phyloP scores from a whole-genome alignment of 1,284 basidiomycete genomes.

The Anthracocystis walkeri region DNA sequence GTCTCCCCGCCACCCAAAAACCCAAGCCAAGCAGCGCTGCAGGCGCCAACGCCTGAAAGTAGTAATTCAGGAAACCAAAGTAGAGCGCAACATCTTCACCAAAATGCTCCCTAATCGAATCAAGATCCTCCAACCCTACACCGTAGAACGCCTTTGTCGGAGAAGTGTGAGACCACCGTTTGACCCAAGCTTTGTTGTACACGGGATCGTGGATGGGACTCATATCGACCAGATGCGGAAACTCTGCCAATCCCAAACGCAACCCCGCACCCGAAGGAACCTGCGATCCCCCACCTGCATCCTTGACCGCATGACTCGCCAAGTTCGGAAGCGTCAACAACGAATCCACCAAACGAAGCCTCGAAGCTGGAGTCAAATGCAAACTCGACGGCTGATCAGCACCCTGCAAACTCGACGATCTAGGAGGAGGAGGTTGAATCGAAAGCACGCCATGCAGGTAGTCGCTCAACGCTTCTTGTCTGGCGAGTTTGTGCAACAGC shows the following conservation, averaged over 20 bases:
- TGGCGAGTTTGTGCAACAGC: conserved; percentile 32
- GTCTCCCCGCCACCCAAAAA: conserved; percentile 56
- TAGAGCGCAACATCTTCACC: conserved; percentile 69
- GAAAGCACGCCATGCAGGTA: conserved; percentile 62
- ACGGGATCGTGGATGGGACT: conserved; percentile 62
- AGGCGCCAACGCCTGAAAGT: conserved; percentile 61
- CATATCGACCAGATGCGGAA: conserved; percentile 65
- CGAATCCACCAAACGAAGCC: conserved; percentile 57
- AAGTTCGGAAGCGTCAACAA: conserved; percentile 51
- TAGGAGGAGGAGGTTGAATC: conserved; percentile 33
- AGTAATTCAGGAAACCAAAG: conserved; percentile 67
- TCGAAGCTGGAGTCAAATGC: conserved; percentile 52
- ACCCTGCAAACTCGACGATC: conserved; percentile 33
- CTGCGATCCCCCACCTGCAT: conserved; percentile 14
- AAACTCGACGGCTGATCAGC: conserved; percentile 1
- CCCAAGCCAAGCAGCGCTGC: conserved; percentile 52
- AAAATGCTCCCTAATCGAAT: conserved; percentile 63
- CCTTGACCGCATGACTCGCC: conserved; percentile 23
- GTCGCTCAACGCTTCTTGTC: conserved; percentile 54
- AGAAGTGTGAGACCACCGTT: conserved; percentile 55
- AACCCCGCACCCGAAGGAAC: conserved; percentile 58
- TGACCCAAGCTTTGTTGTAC: conserved; percentile 65
- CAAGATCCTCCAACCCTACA: conserved; percentile 58
- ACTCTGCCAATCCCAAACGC: conserved; percentile 40
- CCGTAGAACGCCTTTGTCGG: conserved; percentile 46